Conservation (phyloP, 768 basidiomycete genomes). For the Lactifluus pinguis region DNA sequence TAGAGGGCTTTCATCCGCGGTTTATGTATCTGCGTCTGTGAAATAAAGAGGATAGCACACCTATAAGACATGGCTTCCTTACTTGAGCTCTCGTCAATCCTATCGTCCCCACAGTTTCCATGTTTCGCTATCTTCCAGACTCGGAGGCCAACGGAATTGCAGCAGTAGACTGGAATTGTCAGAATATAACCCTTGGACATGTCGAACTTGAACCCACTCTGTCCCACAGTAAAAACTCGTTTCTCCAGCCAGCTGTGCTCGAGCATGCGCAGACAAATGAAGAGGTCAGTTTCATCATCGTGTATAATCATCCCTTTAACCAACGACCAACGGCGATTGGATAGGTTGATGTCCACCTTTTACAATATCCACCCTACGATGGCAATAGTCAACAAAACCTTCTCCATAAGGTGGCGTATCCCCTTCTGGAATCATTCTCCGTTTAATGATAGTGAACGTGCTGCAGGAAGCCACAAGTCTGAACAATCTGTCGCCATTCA, state of each 20-base stretch:
- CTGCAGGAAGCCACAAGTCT: not conserved
- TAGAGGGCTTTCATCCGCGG: no score
- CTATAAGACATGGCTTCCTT: no score
- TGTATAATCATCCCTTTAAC: no score
- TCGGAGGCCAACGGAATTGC: not conserved
- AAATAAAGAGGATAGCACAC: no score
- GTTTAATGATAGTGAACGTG: not conserved
- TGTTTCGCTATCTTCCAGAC: not conserved
- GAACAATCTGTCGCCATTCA: not conserved
- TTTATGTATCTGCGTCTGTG: no score
- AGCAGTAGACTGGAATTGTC: not conserved
- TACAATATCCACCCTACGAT: not conserved
- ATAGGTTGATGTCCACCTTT: not conserved
- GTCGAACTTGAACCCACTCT: not conserved
- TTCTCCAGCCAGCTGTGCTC: not conserved
- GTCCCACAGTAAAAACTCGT: not conserved
- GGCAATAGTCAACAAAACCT: not conserved
- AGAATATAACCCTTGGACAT: not conserved
- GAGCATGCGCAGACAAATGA: not conserved
- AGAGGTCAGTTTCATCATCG: not conserved
- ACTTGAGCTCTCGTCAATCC: not conserved
- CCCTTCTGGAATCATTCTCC: not conserved
- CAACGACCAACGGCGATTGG: no score
- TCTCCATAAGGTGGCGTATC: not conserved
- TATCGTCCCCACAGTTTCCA: not conserved